These are phyloP conservation scores for Penicillium fimorum DNA, from an alignment of 495 filamentous ascomycete genomes.

Conservation along the genomic window DNA sequence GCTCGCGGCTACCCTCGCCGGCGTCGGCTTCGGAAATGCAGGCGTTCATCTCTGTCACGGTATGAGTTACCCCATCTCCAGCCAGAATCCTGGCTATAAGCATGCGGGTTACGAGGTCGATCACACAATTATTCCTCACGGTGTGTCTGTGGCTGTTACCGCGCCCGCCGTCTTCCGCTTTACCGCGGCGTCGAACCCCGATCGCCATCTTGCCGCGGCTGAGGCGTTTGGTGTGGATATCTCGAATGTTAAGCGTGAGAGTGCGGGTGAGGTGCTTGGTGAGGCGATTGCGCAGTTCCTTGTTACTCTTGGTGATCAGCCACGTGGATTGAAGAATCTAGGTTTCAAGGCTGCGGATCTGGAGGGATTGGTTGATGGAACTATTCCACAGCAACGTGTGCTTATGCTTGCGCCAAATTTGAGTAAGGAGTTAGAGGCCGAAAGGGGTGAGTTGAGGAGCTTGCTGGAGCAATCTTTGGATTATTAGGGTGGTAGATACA, in stretches of 20 bases:
- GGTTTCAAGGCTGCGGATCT: conserved; percentile 76
- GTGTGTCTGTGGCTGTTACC: conserved; percentile 91
- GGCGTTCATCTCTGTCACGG: conserved; percentile 97
- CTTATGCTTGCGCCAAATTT: conserved; percentile 87
- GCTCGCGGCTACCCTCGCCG: conserved; percentile 87
- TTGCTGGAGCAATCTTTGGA: conserved; percentile 67
- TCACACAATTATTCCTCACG: conserved; percentile 85
- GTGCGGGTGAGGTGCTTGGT: conserved; percentile 79
- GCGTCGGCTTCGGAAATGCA: conserved; percentile 95
- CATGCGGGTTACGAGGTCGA: conserved; percentile 78
- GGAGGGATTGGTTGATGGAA: conserved; percentile 84
- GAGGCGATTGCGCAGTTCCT: conserved; percentile 82
- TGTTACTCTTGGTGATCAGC: conserved; percentile 81
- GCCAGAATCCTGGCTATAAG: conserved; percentile 86
- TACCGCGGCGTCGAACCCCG: conserved; percentile 85
- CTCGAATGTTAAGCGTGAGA: conserved; percentile 77
- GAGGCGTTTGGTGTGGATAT: conserved; percentile 91
- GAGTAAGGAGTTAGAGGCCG: conserved; percentile 58
- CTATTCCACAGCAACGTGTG: conserved; percentile 85
- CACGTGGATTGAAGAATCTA: conserved; percentile 75
- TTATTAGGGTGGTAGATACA: conserved; percentile 35
- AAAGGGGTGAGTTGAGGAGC: conserved; percentile 62
- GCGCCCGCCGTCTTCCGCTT: conserved; percentile 93
- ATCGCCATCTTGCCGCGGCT: conserved; percentile 84
- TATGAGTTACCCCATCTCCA: conserved; percentile 94